Conservation (phyloP, 164 flowering plant species). For the Chloranthus sessilifolius region DNA sequence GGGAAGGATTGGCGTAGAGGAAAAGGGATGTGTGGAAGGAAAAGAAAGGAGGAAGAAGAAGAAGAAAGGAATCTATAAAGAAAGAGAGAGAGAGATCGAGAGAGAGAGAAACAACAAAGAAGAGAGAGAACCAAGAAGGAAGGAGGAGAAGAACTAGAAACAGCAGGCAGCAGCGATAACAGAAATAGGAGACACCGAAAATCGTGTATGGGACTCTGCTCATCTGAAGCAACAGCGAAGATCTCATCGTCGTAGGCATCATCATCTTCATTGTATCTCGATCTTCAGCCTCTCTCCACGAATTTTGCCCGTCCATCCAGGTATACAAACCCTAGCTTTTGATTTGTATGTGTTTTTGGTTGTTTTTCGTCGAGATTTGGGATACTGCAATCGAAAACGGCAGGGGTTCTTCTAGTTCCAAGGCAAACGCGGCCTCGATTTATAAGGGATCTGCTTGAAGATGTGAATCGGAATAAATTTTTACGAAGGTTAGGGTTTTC, state of each 20-base stretch:
- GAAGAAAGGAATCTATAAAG: not conserved
- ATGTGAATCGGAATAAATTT: not conserved
- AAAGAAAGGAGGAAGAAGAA: not conserved
- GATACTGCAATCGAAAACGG: not conserved
- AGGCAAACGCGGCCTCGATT: conserved; percentile 7
- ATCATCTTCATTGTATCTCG: conserved; percentile 1
- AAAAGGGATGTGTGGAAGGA: conserved; percentile 4
- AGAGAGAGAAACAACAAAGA: not conserved
- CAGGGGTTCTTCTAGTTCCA: not conserved
- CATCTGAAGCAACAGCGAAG: not conserved
- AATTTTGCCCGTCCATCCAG: conserved; percentile 4
- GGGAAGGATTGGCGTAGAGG: conserved; percentile 5
- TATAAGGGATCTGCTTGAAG: conserved; percentile 2
- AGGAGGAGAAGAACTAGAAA: not conserved
- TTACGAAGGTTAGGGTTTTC: too few species aligned
- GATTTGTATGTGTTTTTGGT: conserved; percentile 19
- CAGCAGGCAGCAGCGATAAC: not conserved
- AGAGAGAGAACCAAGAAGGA: not conserved
- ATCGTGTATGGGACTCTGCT: not conserved
- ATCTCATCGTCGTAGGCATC: not conserved
- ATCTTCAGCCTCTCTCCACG: not conserved
- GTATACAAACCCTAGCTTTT: conserved; percentile 23
- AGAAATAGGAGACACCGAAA: not conserved
- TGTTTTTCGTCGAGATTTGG: conserved; percentile 4
- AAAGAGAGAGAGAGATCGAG: not conserved